Evolutionary conservation across 163 green algal genomes (phyloP).

Genomic region (Prototheca cutis): DNA sequence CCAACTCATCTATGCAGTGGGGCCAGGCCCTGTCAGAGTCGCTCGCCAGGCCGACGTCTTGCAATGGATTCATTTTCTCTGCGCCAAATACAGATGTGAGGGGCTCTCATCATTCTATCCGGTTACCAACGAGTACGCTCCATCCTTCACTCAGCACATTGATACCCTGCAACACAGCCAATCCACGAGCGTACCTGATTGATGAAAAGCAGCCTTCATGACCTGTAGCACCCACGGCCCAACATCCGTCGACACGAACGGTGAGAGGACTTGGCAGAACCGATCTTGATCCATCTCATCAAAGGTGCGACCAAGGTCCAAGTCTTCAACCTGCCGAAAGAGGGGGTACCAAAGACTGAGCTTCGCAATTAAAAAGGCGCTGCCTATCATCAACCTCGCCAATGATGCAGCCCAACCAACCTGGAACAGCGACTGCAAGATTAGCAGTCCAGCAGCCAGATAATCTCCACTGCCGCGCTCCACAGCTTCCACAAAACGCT

Average conservation of each 20-base stretch:
- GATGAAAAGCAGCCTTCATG: slow-evolving; percentile 31
- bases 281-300: slow-evolving; percentile 7
- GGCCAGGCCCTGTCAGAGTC: no score
- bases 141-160: no score
- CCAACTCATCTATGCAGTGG: slow-evolving; percentile 34
- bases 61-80: no score
- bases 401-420: no score
- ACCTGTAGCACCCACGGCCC: slow-evolving; percentile 18
- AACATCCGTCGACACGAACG: slow-evolving; percentile 1
- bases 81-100: no score
- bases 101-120: neutral
- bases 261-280: slow-evolving; percentile 12
- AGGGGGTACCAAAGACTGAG: no score
- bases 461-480: slow-evolving; percentile 14
- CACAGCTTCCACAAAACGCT: slow-evolving; percentile 43
- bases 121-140: no score
- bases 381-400: no score
- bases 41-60: no score
- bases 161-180: no score
- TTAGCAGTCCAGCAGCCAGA: slow-evolving; percentile 18
- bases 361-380: no score
- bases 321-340: slow-evolving; percentile 4
- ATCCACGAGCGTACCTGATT: no score
- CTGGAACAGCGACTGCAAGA: slow-evolving; percentile 28
- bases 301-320: slow-evolving; percentile 18